phyloP scores from a whole-genome alignment of 2,329 filamentous ascomycete species.

The Aspergillus neoniger region DNA sequence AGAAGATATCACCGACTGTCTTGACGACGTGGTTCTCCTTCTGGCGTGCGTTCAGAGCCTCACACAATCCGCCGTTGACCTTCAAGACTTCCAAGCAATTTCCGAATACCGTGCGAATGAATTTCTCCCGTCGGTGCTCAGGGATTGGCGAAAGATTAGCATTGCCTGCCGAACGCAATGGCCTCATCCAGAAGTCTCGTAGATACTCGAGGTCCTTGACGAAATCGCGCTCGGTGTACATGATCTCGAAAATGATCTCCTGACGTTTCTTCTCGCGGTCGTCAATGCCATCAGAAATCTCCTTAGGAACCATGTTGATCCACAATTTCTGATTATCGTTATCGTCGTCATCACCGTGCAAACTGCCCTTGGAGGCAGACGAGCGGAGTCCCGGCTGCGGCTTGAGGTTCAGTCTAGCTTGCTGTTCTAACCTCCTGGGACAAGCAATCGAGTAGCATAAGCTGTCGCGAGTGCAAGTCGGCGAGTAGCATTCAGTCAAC shows the following conservation, averaged over 20 bases:
- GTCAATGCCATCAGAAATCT: conserved; percentile 83
- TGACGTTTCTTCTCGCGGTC: conserved; percentile 96
- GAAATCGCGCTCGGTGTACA: conserved; percentile 98
- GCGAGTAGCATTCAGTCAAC: conserved; percentile 95
- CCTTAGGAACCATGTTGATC: conserved; percentile 98
- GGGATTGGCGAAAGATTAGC: conserved; percentile 77
- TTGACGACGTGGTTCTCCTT: conserved; percentile 86
- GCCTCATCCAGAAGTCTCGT: conserved; percentile 97
- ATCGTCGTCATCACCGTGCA: conserved; percentile 79
- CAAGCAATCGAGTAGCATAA: conserved; percentile 98
- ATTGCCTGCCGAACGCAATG: conserved; percentile 71
- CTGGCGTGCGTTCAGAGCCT: conserved; percentile 84
- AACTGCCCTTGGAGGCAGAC: conserved; percentile 67
- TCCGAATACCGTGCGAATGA: conserved; percentile 91
- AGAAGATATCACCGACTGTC: conserved; percentile 90
- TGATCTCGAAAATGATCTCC: conserved; percentile 96
- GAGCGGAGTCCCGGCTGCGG: conserved; percentile 82
- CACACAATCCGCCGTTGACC: conserved; percentile 86
- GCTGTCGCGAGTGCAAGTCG: conserved; percentile 92
- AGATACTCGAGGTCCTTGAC: conserved; percentile 98
- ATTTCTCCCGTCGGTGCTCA: conserved; percentile 80
- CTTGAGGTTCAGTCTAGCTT: conserved; percentile 90
- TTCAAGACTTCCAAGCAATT: conserved; percentile 94
- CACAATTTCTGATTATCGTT: conserved; percentile 96
- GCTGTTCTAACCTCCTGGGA: conserved; percentile 88